Evolutionary conservation across 1,284 basidiomycete species (phyloP).

Genomic region (Puccinia triticina): DNA sequence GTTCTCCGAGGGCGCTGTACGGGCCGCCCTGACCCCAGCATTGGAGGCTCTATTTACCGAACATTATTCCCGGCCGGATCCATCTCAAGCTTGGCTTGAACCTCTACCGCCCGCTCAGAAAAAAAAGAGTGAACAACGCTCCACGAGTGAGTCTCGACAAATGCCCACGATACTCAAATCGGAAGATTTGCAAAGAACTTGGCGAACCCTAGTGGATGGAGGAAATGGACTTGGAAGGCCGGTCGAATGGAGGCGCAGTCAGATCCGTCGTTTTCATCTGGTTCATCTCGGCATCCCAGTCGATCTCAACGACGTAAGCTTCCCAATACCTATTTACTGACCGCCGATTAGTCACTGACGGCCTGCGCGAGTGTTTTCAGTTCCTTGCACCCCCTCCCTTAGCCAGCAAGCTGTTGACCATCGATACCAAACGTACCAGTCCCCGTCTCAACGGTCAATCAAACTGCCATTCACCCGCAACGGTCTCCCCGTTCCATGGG

Average conservation of each 20-base stretch:
- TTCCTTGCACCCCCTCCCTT: slow-evolving; percentile 22
- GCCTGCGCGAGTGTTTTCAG: not conserved
- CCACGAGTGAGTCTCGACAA: not conserved
- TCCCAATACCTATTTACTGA: not conserved
- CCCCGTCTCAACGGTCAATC: not conserved
- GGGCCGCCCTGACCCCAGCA: not conserved
- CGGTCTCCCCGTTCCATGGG: not conserved
- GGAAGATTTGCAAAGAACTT: slow-evolving; percentile 19
- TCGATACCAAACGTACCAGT: slow-evolving; percentile 7
- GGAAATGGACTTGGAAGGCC: slow-evolving; percentile 20
- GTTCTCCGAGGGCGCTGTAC: not conserved
- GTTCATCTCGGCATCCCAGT: slow-evolving; percentile 43
- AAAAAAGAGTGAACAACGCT: slow-evolving; percentile 10
- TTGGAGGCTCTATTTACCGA: slow-evolving; percentile 7
- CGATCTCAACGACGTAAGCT: slow-evolving; percentile 44
- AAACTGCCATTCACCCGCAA: slow-evolving; percentile 11
- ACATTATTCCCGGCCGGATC: not conserved
- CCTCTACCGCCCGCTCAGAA: not conserved
- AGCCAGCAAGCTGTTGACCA: not conserved
- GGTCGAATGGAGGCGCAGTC: slow-evolving; percentile 47
- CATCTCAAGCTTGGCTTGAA: slow-evolving; percentile 25
- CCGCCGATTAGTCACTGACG: not conserved
- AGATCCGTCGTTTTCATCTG: slow-evolving; percentile 38
- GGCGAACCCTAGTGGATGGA: slow-evolving; percentile 27
- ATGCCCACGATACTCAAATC: slow-evolving; percentile 36